Base-by-base conservation (phyloP, 495 filamentous ascomycete genomes). In the Aspergillus asperescens region DNA sequence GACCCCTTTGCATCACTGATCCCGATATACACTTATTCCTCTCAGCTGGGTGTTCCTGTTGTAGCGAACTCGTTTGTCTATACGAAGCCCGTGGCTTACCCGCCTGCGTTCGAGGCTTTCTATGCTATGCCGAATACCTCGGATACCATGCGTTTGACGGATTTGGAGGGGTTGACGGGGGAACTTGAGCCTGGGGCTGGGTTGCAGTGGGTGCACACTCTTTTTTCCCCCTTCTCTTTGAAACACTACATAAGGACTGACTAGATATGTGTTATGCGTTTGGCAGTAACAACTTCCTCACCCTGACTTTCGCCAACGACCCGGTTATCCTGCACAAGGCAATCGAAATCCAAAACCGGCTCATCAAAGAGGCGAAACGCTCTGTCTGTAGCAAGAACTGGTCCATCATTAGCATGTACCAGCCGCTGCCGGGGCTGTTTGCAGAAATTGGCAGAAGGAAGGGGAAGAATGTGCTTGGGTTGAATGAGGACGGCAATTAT, bases 51-150 rank as follows among this genome's bases (percentile, higher is more conserved):
- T 2, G 9, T 27, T 25, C 58, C 55, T 12, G 13, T 55, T 18
- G 46, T 62, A n/a, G 39, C 18, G 16, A 48, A 41, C 31, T 48
- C 53, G 3, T 27, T 59, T 13, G 56, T 59, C 22, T 59, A 62
- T 39, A 59, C 60, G 6, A 52, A 46, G 29, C 56, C 56, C 0
- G 56, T 52, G 1, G 24, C 53, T 5, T 51, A 49, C 22, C 52
- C 56, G 1, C 31, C 41, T 10, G 50, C 56, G 4, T 57, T 57
- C 24, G n/a, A 29, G 7, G 41, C 48, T 15, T 59, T 62, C 35
- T 47, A 46, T 24, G 7, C 22, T 1, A 48, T 62, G 24, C 9
- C 50, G 16, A 59, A 62, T 38, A 57, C 45, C 4, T 48, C 52
- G 9, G 41, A 44, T 29, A 43, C 53, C 12, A 54, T 54, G 40